Conservation (phyloP, 306 rosid genomes). For the Prunus salicina region DNA sequence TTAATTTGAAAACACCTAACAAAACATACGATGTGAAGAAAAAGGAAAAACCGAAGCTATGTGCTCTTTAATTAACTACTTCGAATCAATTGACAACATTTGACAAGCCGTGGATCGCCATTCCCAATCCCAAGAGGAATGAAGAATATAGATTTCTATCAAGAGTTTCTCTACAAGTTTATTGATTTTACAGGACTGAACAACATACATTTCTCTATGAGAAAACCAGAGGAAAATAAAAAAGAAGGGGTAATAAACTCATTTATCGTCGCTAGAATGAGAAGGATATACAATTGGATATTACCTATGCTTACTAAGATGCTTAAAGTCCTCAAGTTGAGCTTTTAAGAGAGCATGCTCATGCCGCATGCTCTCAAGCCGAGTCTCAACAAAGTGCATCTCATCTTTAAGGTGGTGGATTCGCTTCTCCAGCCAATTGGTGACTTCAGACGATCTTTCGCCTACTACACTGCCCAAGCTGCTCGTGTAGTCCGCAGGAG, state of each 20-base stretch:
- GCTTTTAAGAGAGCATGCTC: constrained; percentile 69
- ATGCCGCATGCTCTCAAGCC: constrained; percentile 76
- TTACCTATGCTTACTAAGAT: constrained; percentile 24
- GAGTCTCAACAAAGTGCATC: constrained; percentile 81
- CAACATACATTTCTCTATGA: neutral
- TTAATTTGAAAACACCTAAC: too few species aligned
- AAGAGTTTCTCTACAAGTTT: neutral
- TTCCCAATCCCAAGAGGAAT: neutral
- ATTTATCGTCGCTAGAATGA: neutral
- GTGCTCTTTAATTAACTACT: too few species aligned
- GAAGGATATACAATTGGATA: constrained; percentile 10
- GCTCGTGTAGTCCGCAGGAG: constrained; percentile 44
- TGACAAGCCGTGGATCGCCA: neutral
- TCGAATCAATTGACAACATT: too few species aligned
- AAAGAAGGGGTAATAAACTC: neutral
- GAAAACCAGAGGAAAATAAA: neutral
- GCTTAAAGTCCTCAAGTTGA: constrained; percentile 63
- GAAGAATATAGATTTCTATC: neutral
- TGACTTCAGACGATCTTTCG: constrained; percentile 49
- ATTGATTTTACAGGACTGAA: neutral
- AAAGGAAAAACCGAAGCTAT: too few species aligned
- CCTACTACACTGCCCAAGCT: constrained; percentile 38
- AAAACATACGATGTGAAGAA: too few species aligned
- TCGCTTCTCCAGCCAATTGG: constrained; percentile 84
- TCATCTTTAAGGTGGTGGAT: constrained; percentile 86